phyloP scores from a whole-genome alignment of 495 filamentous ascomycete genomes.

The Pyrenula aspistea region DNA sequence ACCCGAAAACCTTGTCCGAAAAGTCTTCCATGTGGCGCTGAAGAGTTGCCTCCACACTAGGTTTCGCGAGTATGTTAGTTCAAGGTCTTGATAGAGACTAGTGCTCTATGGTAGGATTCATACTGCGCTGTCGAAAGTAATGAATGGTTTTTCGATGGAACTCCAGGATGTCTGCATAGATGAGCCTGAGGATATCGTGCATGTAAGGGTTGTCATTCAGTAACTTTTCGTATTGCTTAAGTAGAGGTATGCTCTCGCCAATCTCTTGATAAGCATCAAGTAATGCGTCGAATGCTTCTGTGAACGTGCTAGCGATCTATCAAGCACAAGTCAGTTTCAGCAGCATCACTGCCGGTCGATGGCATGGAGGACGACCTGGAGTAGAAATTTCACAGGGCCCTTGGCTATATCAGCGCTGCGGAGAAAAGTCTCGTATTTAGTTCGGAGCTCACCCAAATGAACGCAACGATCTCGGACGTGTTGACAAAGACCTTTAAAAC shows the following conservation, averaged over 20 bases:
- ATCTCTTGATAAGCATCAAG: constrained; percentile 29
- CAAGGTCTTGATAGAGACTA: too few relatives aligned
- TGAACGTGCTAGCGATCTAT: constrained; percentile 16
- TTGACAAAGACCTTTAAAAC: constrained; percentile 27
- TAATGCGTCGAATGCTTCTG: constrained; percentile 22
- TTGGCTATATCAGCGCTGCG: not conserved
- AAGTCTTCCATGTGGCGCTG: constrained; percentile 25
- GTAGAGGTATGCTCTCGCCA: constrained; percentile 23
- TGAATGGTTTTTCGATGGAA: constrained; percentile 26
- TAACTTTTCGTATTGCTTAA: constrained; percentile 18
- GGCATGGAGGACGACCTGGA: constrained; percentile 9
- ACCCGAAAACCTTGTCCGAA: constrained; percentile 13
- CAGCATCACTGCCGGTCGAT: not conserved
- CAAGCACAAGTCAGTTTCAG: too few relatives aligned
- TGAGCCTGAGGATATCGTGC: constrained; percentile 15
- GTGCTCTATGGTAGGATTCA: too few relatives aligned
- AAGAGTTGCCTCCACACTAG: not conserved
- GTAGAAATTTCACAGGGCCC: constrained; percentile 17
- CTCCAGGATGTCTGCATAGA: constrained; percentile 32
- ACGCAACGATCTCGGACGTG: constrained; percentile 17
- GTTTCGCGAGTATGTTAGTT: too few relatives aligned
- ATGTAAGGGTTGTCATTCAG: constrained; percentile 17
- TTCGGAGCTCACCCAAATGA: constrained; percentile 20
- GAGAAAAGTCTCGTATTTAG: not conserved
- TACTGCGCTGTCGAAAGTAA: too few relatives aligned